Evolutionary conservation across 768 basidiomycete genomes (phyloP).

Genomic region (Mycena venus): DNA sequence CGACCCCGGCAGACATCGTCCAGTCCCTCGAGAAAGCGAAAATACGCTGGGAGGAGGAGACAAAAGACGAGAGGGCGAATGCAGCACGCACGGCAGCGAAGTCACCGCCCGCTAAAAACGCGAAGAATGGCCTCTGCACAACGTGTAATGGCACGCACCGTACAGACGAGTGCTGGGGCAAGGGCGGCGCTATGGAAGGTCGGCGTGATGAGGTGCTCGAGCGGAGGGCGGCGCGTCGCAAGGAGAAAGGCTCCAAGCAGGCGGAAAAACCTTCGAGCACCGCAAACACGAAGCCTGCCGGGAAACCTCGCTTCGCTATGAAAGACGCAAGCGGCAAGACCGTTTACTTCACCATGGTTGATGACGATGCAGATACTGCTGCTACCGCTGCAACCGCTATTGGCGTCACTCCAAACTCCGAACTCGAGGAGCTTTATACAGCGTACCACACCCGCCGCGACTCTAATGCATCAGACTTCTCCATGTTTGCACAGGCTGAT

Average conservation of each 20-base stretch:
- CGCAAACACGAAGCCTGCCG: not conserved
- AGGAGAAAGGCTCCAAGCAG: not conserved
- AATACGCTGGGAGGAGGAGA: not conserved
- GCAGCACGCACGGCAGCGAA: not conserved
- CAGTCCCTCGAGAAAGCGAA: not conserved
- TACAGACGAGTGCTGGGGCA: not conserved
- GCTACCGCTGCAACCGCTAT: not conserved
- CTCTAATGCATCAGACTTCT: not conserved
- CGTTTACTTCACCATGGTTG: slow-evolving; percentile 3
- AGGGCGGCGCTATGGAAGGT: too few species aligned
- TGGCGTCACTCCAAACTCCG: not conserved
- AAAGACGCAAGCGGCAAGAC: not conserved
- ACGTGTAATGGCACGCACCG: not conserved
- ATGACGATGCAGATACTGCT: not conserved
- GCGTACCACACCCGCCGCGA: not conserved
- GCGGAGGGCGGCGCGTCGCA: not conserved
- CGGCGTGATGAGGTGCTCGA: slow-evolving; percentile 1
- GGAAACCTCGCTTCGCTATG: not conserved
- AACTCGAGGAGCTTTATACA: too few species aligned
- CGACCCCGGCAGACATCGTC: not conserved
- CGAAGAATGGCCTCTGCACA: not conserved
- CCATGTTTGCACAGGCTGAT: not conserved
- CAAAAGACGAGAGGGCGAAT: too few species aligned
- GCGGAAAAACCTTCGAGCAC: not conserved
- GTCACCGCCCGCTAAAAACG: not conserved